Percentiles rank a stretch among this genome's conserved stretches.
Evolutionary conservation across 805 yeast genomes (phyloP).

Genomic region (Nakazawaea holstii): DNA sequence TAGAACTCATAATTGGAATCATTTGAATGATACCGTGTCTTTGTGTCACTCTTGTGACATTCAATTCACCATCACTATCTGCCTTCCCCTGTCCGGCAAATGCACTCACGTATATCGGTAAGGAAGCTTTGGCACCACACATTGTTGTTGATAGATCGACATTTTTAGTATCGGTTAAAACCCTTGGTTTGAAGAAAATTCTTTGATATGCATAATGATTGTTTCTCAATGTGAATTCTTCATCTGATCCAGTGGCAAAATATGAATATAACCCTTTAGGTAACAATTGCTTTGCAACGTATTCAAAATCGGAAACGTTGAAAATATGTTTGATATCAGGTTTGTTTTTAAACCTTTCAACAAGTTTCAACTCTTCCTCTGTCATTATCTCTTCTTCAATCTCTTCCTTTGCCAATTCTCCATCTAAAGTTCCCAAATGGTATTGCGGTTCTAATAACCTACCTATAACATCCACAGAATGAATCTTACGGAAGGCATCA

Average conservation of each 20-base stretch:
- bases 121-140: conserved; percentile 30
- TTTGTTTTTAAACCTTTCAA: conserved; percentile 23
- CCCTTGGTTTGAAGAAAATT: conserved; percentile 36
- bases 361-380: conserved; percentile 16
- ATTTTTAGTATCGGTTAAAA: conserved; percentile 31
- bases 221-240: conserved; percentile 38
- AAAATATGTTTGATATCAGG: conserved; percentile 36
- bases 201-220: conserved; percentile 37
- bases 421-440: conserved; percentile 25
- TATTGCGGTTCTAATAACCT: conserved; percentile 20
- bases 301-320: conserved; percentile 40
- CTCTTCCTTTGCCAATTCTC: neutral
- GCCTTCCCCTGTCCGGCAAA: conserved; percentile 39
- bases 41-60: conserved; percentile 32
- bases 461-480: conserved; percentile 9
- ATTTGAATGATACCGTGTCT: conserved; percentile 33
- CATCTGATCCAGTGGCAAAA: conserved; percentile 40
- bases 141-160: conserved; percentile 32
- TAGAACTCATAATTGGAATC: conserved; percentile 37
- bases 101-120: conserved; percentile 40
- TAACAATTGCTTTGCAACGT: conserved; percentile 39
- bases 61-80: conserved; percentile 38
- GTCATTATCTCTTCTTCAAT: neutral
- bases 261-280: conserved; percentile 38
- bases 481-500: conserved; percentile 15